Evolutionary conservation across 1,139 yeast genomes (phyloP).

Genomic region (Blastobotrys raffinosifermentans): DNA sequence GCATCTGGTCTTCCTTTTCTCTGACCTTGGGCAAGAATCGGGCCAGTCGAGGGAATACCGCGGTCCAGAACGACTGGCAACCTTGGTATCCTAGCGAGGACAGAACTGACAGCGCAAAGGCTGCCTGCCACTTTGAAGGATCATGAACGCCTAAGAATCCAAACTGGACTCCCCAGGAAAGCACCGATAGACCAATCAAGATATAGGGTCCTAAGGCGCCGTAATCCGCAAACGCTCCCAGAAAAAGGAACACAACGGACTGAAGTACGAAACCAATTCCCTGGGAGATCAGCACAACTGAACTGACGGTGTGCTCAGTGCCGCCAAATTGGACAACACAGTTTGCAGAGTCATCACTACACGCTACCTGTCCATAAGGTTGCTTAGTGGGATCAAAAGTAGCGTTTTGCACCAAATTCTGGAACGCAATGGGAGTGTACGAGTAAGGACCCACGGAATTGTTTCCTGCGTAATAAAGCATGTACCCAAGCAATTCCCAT

Average conservation of each 20-base stretch:
- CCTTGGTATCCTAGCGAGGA: conserved; percentile 14
- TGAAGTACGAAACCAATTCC: conserved; percentile 16
- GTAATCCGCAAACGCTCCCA: conserved; percentile 18
- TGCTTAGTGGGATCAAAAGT: conserved; percentile 10
- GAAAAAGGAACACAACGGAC: conserved; percentile 16
- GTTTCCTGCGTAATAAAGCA: conserved; percentile 18
- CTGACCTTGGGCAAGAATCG: conserved; percentile 16
- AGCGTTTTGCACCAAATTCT: conserved; percentile 10
- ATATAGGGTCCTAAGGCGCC: conserved; percentile 15
- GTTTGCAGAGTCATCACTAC: conserved; percentile 3
- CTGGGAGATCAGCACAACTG: conserved; percentile 11
- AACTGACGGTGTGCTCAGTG: conserved; percentile 5
- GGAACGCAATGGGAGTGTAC: conserved; percentile 14
- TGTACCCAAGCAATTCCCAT: conserved; percentile 15
- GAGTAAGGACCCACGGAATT: conserved; percentile 17
- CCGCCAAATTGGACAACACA: conserved; percentile 9
- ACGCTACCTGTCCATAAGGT: conserved; percentile 5
- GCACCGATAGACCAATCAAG: conserved; percentile 12
- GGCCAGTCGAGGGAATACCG: conserved; percentile 17
- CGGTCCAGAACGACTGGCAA: conserved; percentile 15
- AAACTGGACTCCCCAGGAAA: conserved; percentile 17
- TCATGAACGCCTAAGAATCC: conserved; percentile 14
- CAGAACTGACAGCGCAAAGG: conserved; percentile 13
- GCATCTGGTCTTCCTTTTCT: conserved; percentile 13
- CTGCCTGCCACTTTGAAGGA: conserved; percentile 14